Base-by-base conservation (phyloP, 768 basidiomycete genomes). In the Xerocomellus amylosporus region DNA sequence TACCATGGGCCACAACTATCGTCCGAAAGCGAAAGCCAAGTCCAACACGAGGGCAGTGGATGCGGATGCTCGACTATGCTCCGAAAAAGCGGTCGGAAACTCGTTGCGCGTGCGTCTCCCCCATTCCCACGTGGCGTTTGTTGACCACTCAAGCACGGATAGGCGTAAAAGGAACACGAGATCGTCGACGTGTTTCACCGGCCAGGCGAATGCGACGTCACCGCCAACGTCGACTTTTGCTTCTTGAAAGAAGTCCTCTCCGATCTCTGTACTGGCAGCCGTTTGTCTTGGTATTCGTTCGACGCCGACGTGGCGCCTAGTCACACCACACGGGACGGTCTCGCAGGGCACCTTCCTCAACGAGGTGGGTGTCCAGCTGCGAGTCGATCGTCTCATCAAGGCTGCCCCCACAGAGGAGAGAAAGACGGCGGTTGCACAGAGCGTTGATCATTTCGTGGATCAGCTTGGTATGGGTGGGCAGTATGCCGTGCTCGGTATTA, bases 141-240 rank as follows among this genome's bases (percentile, higher is more conserved):
- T 43, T 55, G 53, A 51, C 31, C 1, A 9, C n/a, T 3, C 2
- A 8, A 26, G 9, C 42, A 12, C 26, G 13, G 28, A 9, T 55
- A 98, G 95, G 96, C 89, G 0, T 98, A 98, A 79, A 87, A 87
- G 69, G 76, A 84, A 20, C 97, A 98, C 66, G 79, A 85, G 54
- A 83, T 93, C 14, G 88, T 90, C 2, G 88, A 95, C 67, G 77
- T 90, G 4, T 96, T 98, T 65, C 78, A 88, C 47, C 74, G 78
- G 12, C 94, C 95, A 0, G 97, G 97, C 14, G 79, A 89, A 39
- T 88, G 90, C 39, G 97, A 99, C 70, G 73, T 98, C 43, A 99
- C 97, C 0, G 86, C 89, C n/a, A 97, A 98, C 64, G 96, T 99
- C 45, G 95, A 99, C 72, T 98, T 98, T 71, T 82, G 85, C 0